Conservation (phyloP, 805 yeast genomes). For the Lipomyces chichibuensis region DNA sequence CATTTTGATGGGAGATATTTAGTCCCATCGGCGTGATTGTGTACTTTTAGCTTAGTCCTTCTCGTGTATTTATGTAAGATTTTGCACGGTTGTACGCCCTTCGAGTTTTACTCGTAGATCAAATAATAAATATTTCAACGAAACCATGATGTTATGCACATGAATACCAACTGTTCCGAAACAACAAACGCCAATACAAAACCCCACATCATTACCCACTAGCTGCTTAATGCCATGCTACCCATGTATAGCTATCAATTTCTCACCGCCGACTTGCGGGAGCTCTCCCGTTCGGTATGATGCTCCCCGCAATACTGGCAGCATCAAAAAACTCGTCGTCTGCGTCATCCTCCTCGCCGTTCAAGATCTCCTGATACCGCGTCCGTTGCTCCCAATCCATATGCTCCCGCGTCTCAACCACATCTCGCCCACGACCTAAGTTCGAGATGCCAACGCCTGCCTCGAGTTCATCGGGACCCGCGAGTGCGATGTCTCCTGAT, state of each 20-base stretch:
- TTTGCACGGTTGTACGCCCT: background rate
- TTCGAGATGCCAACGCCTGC: conserved; percentile 25
- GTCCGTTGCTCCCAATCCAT: conserved; percentile 20
- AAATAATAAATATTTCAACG: background rate
- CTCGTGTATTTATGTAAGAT: background rate
- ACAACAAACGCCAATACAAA: background rate
- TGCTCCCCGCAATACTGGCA: background rate
- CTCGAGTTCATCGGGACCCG: conserved; percentile 16
- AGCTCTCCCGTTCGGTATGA: background rate
- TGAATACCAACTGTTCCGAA: background rate
- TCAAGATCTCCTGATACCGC: background rate
- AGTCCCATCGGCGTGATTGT: background rate
- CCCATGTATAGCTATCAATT: background rate
- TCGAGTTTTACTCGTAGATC: background rate
- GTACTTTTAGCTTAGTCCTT: background rate
- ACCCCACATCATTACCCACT: background rate
- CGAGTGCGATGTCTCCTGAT: background rate
- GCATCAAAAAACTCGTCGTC: conserved; percentile 16
- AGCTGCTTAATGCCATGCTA: background rate
- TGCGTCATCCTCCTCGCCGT: conserved; percentile 10
- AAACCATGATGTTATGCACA: background rate
- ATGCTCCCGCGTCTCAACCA: conserved; percentile 21
- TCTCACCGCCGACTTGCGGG: background rate
- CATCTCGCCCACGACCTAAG: conserved; percentile 13
- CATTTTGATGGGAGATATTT: background rate